These are phyloP conservation scores for Camptophora hylomeconis DNA, from an alignment of 2,329 filamentous ascomycete species.

Conservation along the genomic window DNA sequence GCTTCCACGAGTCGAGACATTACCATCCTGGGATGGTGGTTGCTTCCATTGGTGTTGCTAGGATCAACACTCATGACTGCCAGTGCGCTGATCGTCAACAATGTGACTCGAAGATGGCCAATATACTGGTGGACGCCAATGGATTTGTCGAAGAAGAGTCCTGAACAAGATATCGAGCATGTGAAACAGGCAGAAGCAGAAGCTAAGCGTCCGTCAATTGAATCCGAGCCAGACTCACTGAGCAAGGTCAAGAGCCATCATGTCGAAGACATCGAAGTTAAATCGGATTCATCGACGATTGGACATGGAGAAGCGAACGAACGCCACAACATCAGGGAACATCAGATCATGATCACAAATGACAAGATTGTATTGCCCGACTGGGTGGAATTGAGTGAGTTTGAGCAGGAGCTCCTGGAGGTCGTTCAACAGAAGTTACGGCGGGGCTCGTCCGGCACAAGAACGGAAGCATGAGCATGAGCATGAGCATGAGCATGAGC, in stretches of 20 bases:
- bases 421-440: constrained; percentile 3
- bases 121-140: constrained; percentile 44
- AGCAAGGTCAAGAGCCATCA: too few species aligned
- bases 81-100: constrained; percentile 54
- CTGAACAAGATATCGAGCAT: too few species aligned
- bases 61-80: constrained; percentile 48
- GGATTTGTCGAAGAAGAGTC: constrained; percentile 8
- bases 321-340: too few species aligned
- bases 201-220: too few species aligned
- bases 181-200: too few species aligned
- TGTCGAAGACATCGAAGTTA: not conserved
- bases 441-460: too few species aligned
- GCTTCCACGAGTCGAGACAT: constrained; percentile 47
- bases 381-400: constrained; percentile 4
- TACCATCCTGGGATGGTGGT: constrained; percentile 51
- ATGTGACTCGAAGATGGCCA: constrained; percentile 54
- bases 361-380: constrained; percentile 3
- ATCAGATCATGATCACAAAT: constrained; percentile 1
- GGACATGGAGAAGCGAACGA: not conserved
- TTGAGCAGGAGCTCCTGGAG: constrained; percentile 2
- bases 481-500: too few species aligned
- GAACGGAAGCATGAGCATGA: too few species aligned
- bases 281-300: not conserved
- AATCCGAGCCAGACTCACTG: too few species aligned
- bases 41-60: constrained; percentile 51